Evolutionary conservation across 2,329 filamentous ascomycete species (phyloP), one percentile per base, ranked within the genome.

Genomic region (Epichloe typhina): DNA sequence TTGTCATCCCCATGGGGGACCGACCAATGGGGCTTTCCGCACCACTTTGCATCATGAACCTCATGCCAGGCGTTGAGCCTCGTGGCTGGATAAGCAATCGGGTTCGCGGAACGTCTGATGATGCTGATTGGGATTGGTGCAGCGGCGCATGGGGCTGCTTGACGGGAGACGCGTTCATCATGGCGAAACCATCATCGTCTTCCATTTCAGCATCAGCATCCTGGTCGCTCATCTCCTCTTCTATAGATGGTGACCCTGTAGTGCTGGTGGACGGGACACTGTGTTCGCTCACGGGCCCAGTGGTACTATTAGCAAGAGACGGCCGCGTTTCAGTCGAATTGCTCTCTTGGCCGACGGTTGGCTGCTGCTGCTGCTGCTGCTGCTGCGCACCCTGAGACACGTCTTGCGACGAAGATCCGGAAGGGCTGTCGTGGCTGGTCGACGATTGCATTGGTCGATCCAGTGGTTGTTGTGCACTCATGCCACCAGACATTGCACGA

Each of bases 101-200:
- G 1, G 69, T 69, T 37, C 71, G 65, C 4, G 69, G 63, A 15
- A 74, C 69, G 15, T 75, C 71, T 12, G 76, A 65, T 4, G 68
- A 64, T 11, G 64, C 59, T 36, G 71, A 69, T 42, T 67, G 64
- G 50, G 71, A 69, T 42, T 67, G 64, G 50, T 70, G 70, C 51
- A 71, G 61, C 15, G 66, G 61, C 19, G 66, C 62, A 7, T 65
- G 62, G 5, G 63, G 51, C 5, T 64, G 56, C 52, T 72, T 71
- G 6, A 64, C 56, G 4, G 67, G 61, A 26, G 69, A 69, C 3
- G 69, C 61, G 47, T 66, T 68, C 60, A 78, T 73, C 49, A 77
- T 72, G 7, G 73, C 69, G 53, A 76, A 79, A 49, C 69, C 72
- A 44, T 78, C 76, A 48, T 77, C 76, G 38, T 80, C 77, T 44